phyloP scores from a whole-genome alignment of 2,329 filamentous ascomycete genomes.

The Pseudocercospora macadamiae region DNA sequence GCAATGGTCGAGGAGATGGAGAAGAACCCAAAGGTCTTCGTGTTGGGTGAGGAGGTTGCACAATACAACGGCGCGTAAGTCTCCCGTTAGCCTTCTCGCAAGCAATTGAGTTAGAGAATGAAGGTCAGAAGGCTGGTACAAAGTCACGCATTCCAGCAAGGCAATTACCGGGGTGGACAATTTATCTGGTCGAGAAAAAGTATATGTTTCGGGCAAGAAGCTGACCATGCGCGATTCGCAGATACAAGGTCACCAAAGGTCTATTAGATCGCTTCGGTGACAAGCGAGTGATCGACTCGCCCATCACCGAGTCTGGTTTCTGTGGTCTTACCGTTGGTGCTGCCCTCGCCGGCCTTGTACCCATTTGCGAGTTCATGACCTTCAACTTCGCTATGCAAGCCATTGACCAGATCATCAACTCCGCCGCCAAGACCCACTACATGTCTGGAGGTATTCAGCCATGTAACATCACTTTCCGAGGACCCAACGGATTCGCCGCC shows the following conservation, averaged over 20 bases:
- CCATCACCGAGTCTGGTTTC: slow-evolving; percentile 98
- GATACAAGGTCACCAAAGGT: slow-evolving; percentile 98
- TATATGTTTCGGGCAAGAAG: slow-evolving; percentile 15
- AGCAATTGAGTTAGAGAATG: not conserved
- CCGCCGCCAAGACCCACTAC: slow-evolving; percentile 97
- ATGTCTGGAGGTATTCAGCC: slow-evolving; percentile 99
- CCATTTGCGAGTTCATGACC: slow-evolving; percentile 99
- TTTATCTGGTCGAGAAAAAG: too few species aligned
- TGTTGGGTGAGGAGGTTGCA: slow-evolving; percentile 96
- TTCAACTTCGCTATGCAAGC: slow-evolving; percentile 99
- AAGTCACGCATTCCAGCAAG: too few species aligned
- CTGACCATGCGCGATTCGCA: slow-evolving; percentile 46
- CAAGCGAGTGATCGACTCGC: slow-evolving; percentile 95
- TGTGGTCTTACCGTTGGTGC: slow-evolving; percentile 90
- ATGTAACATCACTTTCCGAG: slow-evolving; percentile 99
- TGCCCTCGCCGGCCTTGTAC: slow-evolving; percentile 90
- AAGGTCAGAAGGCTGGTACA: not conserved
- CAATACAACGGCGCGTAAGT: slow-evolving; percentile 95
- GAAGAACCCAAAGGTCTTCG: slow-evolving; percentile 89
- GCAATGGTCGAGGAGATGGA: slow-evolving; percentile 97
- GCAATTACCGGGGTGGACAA: too few species aligned
- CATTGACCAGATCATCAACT: slow-evolving; percentile 99
- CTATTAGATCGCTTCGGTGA: slow-evolving; percentile 96
- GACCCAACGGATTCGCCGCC: slow-evolving; percentile 94
- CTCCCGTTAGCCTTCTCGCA: slow-evolving; percentile 15